Evolutionary conservation across 2,329 filamentous ascomycete genomes (phyloP), one percentile per base, ranked within the genome.

Genomic region (Didymella exigua): DNA sequence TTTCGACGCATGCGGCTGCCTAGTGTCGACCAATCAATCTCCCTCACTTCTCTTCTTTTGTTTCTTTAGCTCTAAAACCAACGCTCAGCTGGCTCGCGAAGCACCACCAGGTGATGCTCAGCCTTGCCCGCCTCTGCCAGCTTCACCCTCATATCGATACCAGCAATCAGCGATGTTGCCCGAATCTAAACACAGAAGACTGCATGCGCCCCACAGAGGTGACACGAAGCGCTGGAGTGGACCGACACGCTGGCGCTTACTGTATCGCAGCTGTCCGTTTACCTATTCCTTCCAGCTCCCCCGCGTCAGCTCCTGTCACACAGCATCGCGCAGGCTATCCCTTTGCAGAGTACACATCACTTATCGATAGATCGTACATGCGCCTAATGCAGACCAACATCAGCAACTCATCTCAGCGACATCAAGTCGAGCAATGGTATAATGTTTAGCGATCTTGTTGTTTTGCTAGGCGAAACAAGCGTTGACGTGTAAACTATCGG

Each of bases 231-330:
- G 52, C 47, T 50, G 47, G 41, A 37, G 21, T 46, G 52, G 52
- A 55, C 46, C 52, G 52, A 55, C 41, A 54, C 46, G 36, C 24
- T 50, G 46, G 46, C 47, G 52, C 52, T 55, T 49, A 55, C 52
- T 49, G 46, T 16, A 43, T 34, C 26, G 16, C 36, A 43, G 30
- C 44, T 38, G 31, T 33, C 37, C 26, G 9, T 27, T 31, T 26
- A n/a, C n/a, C n/a, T 23, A 2, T 24, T 30, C 27, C 10, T 37
- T 36, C 42, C 29, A 44, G 52, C 52, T 49, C 18, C 41, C 46
- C 41, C 52, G 52, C 52, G 36, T 55, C 46, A 55, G 52, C 52
- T 50, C 24, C 40, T 19, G 26, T 42, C 34, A 42, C 36, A 38
- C 4, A 18, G 34, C 24, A 21, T 42, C n/a, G 30, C 37, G 18